Percentiles rank a stretch among this genome's conserved stretches.
These are phyloP conservation scores for Moesziomyces sp. DNA, from an alignment of 1,284 basidiomycete species.

Conservation along the genomic window DNA sequence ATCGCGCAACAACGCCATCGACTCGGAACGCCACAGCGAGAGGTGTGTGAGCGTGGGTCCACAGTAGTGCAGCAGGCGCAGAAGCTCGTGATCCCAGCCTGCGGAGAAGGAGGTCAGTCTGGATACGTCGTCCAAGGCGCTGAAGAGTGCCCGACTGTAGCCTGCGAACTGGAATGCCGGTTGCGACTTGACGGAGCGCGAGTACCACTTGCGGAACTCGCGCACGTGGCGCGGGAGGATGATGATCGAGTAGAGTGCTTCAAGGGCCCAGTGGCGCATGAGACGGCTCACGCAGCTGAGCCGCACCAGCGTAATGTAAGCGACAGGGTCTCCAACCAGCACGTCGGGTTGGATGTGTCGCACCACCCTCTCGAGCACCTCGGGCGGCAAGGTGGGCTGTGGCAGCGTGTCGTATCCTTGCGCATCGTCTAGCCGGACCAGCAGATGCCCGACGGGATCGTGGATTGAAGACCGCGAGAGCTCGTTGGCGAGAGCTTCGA, in stretches of 20 bases:
- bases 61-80: conserved; percentile 60
- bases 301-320: conserved; percentile 45
- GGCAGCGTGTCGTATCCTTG: conserved; percentile 20
- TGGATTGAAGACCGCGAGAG: conserved; percentile 21
- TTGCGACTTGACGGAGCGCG: conserved; percentile 45
- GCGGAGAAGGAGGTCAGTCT: conserved; percentile 59
- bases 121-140: conserved; percentile 60
- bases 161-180: conserved; percentile 59
- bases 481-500: conserved; percentile 8
- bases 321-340: conserved; percentile 43
- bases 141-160: conserved; percentile 54
- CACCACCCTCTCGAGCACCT: conserved; percentile 53
- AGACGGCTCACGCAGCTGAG: conserved; percentile 50
- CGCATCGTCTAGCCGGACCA: conserved; percentile 21
- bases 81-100: conserved; percentile 64
- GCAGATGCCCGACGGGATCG: conserved; percentile 22
- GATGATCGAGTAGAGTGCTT: conserved; percentile 55
- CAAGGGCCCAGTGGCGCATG: conserved; percentile 55
- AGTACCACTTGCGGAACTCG: conserved; percentile 64
- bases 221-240: conserved; percentile 63
- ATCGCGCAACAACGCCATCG: conserved; percentile 60
- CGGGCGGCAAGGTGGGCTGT: conserved; percentile 53
- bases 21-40: conserved; percentile 63
- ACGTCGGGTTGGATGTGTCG: conserved; percentile 38
- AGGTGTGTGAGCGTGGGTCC: conserved; percentile 57